phyloP scores from a whole-genome alignment of 345 rosid genomes.

The Carallia pectinifolia region DNA sequence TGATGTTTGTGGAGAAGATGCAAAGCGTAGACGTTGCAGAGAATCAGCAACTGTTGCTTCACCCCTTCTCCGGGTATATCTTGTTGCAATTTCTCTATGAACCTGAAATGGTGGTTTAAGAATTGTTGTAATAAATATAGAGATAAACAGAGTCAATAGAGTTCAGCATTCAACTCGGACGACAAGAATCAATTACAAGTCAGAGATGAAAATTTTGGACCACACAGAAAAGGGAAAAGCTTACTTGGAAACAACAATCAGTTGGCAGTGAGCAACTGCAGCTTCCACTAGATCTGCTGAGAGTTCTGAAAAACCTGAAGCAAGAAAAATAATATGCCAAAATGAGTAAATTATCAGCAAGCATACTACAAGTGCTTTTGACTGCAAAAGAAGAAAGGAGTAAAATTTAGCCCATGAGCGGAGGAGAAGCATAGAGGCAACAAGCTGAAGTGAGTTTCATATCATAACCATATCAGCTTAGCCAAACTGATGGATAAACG shows the following conservation, averaged over 20 bases:
- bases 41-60: conserved; percentile 61
- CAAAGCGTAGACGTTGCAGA: conserved; percentile 73
- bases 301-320: conserved; percentile 78
- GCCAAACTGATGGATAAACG: too few relatives aligned
- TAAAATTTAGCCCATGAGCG: neutral
- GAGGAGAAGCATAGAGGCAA: neutral
- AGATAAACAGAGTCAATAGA: neutral
- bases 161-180: neutral
- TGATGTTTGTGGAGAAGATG: conserved; percentile 73
- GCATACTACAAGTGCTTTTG: neutral
- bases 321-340: conserved; percentile 1
- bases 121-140: neutral
- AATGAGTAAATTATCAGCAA: neutral
- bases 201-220: neutral
- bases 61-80: conserved; percentile 85
- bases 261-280: conserved; percentile 89
- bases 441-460: too few relatives aligned
- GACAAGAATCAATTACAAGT: neutral
- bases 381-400: neutral
- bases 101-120: conserved; percentile 42
- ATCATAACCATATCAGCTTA: neutral
- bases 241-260: conserved; percentile 95
- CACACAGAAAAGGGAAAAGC: conserved; percentile 12
- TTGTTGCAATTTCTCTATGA: conserved; percentile 80
- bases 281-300: conserved; percentile 76